Evolutionary conservation across 768 basidiomycete species (phyloP).

Genomic region (Mycena rosella): DNA sequence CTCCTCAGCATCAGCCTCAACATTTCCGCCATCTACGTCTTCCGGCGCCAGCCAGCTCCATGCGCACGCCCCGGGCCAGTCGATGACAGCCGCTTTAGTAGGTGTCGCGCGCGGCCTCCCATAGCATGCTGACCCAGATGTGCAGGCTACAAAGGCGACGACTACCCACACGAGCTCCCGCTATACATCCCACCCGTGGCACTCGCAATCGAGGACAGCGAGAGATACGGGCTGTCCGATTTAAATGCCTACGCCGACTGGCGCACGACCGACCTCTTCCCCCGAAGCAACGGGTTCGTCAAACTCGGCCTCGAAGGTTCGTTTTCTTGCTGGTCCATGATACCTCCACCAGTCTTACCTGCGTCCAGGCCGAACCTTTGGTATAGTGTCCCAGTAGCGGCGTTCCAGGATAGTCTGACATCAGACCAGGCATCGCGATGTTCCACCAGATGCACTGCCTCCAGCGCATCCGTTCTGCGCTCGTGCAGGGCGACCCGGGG

Average conservation of each 20-base stretch:
- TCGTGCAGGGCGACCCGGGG: conserved; percentile 36
- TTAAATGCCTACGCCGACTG: conserved; percentile 35
- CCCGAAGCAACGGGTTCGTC: conserved; percentile 35
- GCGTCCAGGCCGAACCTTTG: conserved; percentile 23
- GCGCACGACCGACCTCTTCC: conserved; percentile 36
- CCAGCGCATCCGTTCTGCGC: conserved; percentile 42
- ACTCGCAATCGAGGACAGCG: conserved; percentile 34
- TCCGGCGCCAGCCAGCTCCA: conserved; percentile 16
- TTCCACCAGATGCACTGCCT: conserved; percentile 53
- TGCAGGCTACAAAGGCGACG: conserved; percentile 34
- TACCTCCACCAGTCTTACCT: neutral
- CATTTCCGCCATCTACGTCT: conserved; percentile 31
- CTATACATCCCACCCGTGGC: conserved; percentile 28
- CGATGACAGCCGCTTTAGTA: conserved; percentile 37
- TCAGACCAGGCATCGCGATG: conserved; percentile 40
- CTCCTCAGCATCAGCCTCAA: conserved; percentile 31
- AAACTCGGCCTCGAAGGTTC: conserved; percentile 33
- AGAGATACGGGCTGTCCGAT: conserved; percentile 34
- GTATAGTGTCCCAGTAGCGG: neutral
- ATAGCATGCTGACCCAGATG: neutral
- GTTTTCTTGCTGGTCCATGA: neutral
- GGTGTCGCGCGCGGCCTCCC: neutral
- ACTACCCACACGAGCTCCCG: conserved; percentile 35
- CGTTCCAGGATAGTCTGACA: neutral
- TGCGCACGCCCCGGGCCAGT: neutral